These are phyloP conservation scores for Endotrypanum monterogeii DNA, from an alignment of 208 protist genomes.

Conservation along the genomic window DNA sequence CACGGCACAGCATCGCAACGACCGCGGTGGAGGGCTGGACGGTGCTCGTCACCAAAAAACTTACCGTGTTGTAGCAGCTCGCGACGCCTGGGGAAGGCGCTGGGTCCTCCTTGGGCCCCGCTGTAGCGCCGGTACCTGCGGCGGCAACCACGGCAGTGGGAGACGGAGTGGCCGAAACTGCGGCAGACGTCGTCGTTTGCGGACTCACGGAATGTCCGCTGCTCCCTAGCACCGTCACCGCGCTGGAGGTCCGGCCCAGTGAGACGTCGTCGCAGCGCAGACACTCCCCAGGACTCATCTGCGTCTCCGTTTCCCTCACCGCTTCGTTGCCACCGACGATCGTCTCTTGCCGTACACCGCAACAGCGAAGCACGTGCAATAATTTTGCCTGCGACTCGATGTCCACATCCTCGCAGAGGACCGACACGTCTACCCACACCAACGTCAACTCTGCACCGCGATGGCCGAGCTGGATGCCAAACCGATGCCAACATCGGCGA, in stretches of 20 bases:
- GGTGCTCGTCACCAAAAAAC: constrained; percentile 35
- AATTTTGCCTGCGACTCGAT: constrained; percentile 46
- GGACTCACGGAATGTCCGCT: constrained; percentile 14
- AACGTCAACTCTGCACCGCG: constrained; percentile 57
- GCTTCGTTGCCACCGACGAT: not conserved
- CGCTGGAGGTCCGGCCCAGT: not conserved
- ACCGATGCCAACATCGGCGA: constrained; percentile 39
- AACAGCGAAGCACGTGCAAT: constrained; percentile 44
- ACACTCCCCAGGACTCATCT: not conserved
- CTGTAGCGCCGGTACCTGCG: not conserved
- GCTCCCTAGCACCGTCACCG: constrained; percentile 3
- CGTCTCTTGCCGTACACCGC: constrained; percentile 39
- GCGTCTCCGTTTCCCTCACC: not conserved
- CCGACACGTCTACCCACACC: constrained; percentile 48
- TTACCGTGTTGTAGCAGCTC: constrained; percentile 25
- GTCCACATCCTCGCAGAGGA: constrained; percentile 52
- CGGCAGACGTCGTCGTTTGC: constrained; percentile 24
- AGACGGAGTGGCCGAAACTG: constrained; percentile 21
- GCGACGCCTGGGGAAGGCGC: not conserved
- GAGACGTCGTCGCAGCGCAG: not conserved
- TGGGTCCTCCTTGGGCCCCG: not conserved
- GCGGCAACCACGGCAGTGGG: not conserved
- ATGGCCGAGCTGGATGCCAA: constrained; percentile 49
- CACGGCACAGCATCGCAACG: constrained; percentile 64
- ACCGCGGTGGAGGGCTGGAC: constrained; percentile 54